Evolutionary conservation across 192 early-diverging fungal genomes (phyloP).

Genomic region (Dispira simplex): DNA sequence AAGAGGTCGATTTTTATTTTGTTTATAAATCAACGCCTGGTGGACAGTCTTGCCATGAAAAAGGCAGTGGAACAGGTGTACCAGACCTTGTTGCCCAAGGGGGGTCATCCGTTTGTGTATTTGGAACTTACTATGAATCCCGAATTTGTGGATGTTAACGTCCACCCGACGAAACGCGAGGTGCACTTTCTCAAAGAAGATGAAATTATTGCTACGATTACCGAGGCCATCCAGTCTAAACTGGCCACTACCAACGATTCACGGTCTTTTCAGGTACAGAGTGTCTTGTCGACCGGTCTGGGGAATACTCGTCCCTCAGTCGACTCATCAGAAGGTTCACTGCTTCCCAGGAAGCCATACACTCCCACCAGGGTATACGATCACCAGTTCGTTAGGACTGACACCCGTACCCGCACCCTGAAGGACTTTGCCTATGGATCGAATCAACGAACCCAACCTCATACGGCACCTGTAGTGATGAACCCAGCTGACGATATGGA

Average conservation of each 20-base stretch:
- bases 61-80: constrained; percentile 74
- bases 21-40: constrained; percentile 78
- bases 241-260: constrained; percentile 57
- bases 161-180: constrained; percentile 93
- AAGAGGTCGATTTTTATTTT: constrained; percentile 75
- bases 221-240: constrained; percentile 47
- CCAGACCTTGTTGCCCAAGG: constrained; percentile 63
- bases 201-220: constrained; percentile 47
- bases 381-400: constrained; percentile 74
- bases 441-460: too few species aligned
- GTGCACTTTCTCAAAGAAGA: constrained; percentile 92
- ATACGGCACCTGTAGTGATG: too few species aligned
- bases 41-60: constrained; percentile 71
- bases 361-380: constrained; percentile 17
- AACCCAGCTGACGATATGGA: too few species aligned
- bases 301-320: too few species aligned
- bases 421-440: constrained; percentile 39
- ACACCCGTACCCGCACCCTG: constrained; percentile 61
- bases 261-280: constrained; percentile 56
- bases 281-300: background rate
- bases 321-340: too few species aligned
- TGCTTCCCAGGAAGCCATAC: too few species aligned
- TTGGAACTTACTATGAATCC: constrained; percentile 77
- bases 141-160: constrained; percentile 89
- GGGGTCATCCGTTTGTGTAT: constrained; percentile 82